phyloP scores from a whole-genome alignment of 139 green algal species.

The Nannochloris sp. region DNA sequence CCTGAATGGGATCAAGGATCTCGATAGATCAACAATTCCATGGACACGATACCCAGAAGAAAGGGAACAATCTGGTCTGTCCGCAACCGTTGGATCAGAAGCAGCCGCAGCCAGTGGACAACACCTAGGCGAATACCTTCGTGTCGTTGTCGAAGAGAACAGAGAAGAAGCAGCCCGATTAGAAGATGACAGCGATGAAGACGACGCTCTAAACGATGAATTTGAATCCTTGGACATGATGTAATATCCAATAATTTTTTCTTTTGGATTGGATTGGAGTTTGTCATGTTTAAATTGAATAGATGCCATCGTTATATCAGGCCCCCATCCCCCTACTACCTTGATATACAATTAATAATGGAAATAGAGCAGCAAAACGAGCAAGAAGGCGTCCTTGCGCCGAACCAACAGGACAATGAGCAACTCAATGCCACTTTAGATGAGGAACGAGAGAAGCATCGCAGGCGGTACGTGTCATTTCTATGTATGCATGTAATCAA shows the following conservation, averaged over 20 bases:
- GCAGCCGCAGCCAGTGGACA: not conserved
- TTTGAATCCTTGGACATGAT: not conserved
- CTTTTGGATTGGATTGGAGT: no score
- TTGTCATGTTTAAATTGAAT: no score
- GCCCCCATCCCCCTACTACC: no score
- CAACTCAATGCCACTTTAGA: conserved; percentile 22
- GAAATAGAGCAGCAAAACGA: conserved; percentile 6
- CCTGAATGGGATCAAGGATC: conserved; percentile 20
- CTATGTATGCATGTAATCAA: not conserved
- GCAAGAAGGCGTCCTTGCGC: not conserved
- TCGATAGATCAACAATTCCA: conserved; percentile 18
- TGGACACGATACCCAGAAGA: conserved; percentile 33
- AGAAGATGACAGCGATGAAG: conserved; percentile 4
- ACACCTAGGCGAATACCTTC: not conserved
- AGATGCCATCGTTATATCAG: not conserved
- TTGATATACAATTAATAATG: not conserved
- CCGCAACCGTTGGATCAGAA: not conserved
- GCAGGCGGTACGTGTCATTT: conserved; percentile 17
- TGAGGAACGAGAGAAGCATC: conserved; percentile 48
- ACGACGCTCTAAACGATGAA: conserved; percentile 2
- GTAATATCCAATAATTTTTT: not conserved
- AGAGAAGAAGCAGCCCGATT: not conserved
- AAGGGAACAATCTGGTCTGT: conserved; percentile 5
- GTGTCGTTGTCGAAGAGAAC: not conserved
- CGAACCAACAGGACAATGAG: not conserved